Evolutionary conservation across 2,329 filamentous ascomycete species (phyloP), one percentile per base, ranked within the genome.

Genomic region (Fusarium sp.): DNA sequence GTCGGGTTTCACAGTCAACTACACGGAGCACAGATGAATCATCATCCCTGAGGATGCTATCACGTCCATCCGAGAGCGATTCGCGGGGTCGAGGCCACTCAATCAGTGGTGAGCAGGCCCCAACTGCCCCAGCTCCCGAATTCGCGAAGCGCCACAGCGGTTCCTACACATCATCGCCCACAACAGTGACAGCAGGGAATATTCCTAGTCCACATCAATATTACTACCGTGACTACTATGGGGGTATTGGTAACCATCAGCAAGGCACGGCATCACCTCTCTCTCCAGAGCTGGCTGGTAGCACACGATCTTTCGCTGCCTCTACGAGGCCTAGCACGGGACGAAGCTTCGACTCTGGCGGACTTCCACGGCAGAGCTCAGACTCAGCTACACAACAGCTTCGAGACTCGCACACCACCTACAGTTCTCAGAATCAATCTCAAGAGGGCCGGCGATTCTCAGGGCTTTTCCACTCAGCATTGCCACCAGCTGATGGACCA

Each of bases 401-500:
- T 37, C 83, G 84, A 29, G 85, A 89, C 68, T 88, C 87, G 0
- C 84, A 79, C 61, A 86, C 85, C 14, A 84, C 83, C 6, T 85
- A 85, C 72, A 82, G 82, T 66, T 85, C 85, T 40, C 81, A 79
- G 66, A 80, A 82, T 59, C 80, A 78, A 36, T 76, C 78, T 23
- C 80, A 76, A 59, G 82, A 85, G 14, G 76, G 76, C 31, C 83
- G 84, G 37, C 88, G 90, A 40, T 90, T 87, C 72, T 94, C 91
- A 0, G 91, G 90, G 7, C 82, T 97, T 21, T 97, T 97, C 81
- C 92, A 92, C 63, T 97, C 94, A 1, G 94, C 94, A 7, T 87
- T 97, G 76, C 94, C 94, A 3, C 86, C 94, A 81, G 87, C 90
- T 2, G 92, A 96, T 71, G 85, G 83, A 3, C 83, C 85, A 8